Conservation (phyloP, 2,329 filamentous ascomycete species). For the Dothideomycetidae sp. region DNA sequence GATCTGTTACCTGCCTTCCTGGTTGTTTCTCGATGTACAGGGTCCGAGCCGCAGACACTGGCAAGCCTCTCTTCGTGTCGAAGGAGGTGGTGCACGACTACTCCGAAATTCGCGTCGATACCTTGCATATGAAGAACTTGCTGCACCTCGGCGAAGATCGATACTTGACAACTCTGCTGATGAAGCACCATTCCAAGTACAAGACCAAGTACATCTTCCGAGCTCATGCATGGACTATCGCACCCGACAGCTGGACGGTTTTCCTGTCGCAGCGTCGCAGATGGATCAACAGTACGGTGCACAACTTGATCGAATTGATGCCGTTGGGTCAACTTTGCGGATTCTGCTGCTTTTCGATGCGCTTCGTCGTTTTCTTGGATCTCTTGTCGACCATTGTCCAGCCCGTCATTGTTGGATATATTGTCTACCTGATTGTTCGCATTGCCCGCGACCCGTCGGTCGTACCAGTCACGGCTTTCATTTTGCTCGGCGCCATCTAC, state of each 20-base stretch:
- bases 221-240: slow-evolving; percentile 92
- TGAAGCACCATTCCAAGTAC: slow-evolving; percentile 85
- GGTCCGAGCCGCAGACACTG: slow-evolving; percentile 82
- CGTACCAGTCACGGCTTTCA: slow-evolving; percentile 72
- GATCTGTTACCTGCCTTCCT: slow-evolving; percentile 90
- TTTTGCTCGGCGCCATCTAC: slow-evolving; percentile 89
- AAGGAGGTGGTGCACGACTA: slow-evolving; percentile 81
- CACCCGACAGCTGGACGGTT: slow-evolving; percentile 82
- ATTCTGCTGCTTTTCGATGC: slow-evolving; percentile 99
- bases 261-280: slow-evolving; percentile 97
- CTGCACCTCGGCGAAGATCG: slow-evolving; percentile 95
- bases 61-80: slow-evolving; percentile 93
- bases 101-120: slow-evolving; percentile 87
- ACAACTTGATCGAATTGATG: slow-evolving; percentile 93
- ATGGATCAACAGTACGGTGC: slow-evolving; percentile 98
- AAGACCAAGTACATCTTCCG: slow-evolving; percentile 96
- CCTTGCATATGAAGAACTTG: slow-evolving; percentile 96
- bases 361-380: slow-evolving; percentile 92
- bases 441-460: slow-evolving; percentile 46
- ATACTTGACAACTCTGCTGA: slow-evolving; percentile 83
- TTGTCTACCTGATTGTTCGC: slow-evolving; percentile 74
- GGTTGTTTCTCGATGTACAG: slow-evolving; percentile 99
- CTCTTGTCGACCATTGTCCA: slow-evolving; percentile 83
- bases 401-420: slow-evolving; percentile 79
- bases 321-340: slow-evolving; percentile 88